Evolutionary conservation across 495 filamentous ascomycete genomes (phyloP).

Genomic region (Xylaria intraflava): DNA sequence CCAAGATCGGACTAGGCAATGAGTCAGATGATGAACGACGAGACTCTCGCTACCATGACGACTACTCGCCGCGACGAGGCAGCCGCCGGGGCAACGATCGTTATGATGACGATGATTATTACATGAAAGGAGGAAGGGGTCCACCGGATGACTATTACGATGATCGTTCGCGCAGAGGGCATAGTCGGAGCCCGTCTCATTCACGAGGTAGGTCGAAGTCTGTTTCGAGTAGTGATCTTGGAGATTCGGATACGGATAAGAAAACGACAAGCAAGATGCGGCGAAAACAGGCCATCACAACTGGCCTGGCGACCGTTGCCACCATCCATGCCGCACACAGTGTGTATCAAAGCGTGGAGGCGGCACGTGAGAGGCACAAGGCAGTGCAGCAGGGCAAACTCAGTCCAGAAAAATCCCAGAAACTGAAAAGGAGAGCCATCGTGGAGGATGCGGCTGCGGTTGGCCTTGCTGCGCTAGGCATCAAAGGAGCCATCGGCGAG

Average conservation of each 20-base stretch:
- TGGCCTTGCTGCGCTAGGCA: conserved; percentile 77
- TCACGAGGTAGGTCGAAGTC: conserved; percentile 38
- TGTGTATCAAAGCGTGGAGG: conserved; percentile 69
- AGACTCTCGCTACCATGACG: conserved; percentile 32
- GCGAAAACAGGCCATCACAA: conserved; percentile 76
- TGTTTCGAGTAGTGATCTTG: conserved; percentile 55
- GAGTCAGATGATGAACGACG: conserved; percentile 37
- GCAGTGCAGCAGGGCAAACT: conserved; percentile 69
- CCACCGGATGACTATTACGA: conserved; percentile 46
- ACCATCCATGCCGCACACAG: conserved; percentile 83
- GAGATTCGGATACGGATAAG: conserved; percentile 72
- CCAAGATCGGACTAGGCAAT: conserved; percentile 41
- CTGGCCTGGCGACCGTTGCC: conserved; percentile 77
- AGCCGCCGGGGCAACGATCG: conserved; percentile 29
- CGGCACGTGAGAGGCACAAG: conserved; percentile 61
- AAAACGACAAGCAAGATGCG: conserved; percentile 68
- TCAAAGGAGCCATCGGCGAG: conserved; percentile 74
- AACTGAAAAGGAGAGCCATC: conserved; percentile 65
- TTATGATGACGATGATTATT: conserved; percentile 50
- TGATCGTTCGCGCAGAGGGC: conserved; percentile 35
- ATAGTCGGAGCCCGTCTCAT: conserved; percentile 26
- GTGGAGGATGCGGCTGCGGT: conserved; percentile 70
- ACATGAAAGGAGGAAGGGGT: conserved; percentile 39
- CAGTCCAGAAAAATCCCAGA: conserved; percentile 64
- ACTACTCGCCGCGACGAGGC: conserved; percentile 22